Percentiles rank a stretch among this genome's conserved stretches.
Evolutionary conservation across 2,329 filamentous ascomycete species (phyloP).

Genomic region (Sporothrix brasiliensis): DNA sequence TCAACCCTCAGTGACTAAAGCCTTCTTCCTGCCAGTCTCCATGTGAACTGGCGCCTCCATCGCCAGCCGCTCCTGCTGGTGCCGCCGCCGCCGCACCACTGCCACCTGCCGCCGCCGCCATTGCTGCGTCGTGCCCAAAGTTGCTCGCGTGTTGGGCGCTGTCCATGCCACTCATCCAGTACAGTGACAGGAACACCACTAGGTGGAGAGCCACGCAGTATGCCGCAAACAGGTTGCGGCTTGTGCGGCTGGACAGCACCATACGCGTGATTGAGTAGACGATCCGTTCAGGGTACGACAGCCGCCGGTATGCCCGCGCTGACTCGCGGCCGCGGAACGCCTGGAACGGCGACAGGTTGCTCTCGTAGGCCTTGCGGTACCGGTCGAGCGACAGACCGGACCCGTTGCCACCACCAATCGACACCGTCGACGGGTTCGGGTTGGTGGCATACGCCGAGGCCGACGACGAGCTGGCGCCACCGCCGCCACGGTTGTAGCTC

Average conservation of each 20-base stretch:
- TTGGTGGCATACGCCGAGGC: constrained; percentile 67
- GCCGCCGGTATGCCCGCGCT: constrained; percentile 84
- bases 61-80: constrained; percentile 43
- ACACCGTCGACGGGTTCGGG: constrained; percentile 74
- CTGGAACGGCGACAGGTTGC: constrained; percentile 92
- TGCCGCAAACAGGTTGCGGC: constrained; percentile 88
- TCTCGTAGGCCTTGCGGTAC: constrained; percentile 91
- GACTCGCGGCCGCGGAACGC: constrained; percentile 94
- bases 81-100: constrained; percentile 42
- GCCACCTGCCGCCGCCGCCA: constrained; percentile 47
- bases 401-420: constrained; percentile 56
- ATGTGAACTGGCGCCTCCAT: constrained; percentile 42
- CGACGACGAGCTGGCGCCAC: constrained; percentile 58
- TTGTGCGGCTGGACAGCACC: constrained; percentile 85
- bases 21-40: constrained; percentile 68
- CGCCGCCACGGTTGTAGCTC: constrained; percentile 76
- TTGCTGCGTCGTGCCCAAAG: constrained; percentile 54
- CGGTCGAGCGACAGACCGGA: constrained; percentile 74
- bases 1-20: constrained; percentile 49
- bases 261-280: constrained; percentile 90
- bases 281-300: constrained; percentile 87
- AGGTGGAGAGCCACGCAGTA: constrained; percentile 90
- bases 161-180: constrained; percentile 74
- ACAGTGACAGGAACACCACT: constrained; percentile 83
- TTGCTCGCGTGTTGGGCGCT: constrained; percentile 63